These are phyloP conservation scores for Persicaria maculosa DNA, from an alignment of 148 eudicot genomes.

Conservation along the genomic window DNA sequence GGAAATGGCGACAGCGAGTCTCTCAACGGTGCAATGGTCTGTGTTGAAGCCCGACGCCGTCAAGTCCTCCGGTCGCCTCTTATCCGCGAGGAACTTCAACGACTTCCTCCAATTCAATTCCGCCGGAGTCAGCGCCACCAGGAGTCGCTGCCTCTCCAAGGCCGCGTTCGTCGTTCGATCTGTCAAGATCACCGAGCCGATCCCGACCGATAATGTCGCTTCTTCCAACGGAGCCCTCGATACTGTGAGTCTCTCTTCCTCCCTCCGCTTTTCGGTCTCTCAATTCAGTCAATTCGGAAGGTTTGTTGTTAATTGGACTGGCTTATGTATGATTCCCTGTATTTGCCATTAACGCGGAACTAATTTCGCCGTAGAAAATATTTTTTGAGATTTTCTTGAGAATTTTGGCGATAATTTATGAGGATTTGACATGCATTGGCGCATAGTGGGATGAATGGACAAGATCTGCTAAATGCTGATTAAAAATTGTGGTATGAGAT, in stretches of 20 bases:
- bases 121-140: background rate
- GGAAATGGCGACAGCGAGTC: background rate
- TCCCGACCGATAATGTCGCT: background rate
- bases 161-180: background rate
- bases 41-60: background rate
- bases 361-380: background rate
- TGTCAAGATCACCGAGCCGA: background rate
- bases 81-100: background rate
- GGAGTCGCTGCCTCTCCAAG: background rate
- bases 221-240: background rate
- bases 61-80: background rate
- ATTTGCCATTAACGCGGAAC: no score
- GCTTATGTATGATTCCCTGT: no score
- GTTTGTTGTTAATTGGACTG: background rate
- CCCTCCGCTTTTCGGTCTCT: background rate
- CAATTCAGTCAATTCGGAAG: background rate
- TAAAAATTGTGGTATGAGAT: no score
- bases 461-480: background rate
- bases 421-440: background rate
- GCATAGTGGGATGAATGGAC: background rate
- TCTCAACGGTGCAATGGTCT: slow-evolving; percentile 8
- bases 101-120: background rate
- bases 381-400: background rate
- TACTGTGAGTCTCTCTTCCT: background rate
- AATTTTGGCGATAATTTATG: background rate